These are phyloP conservation scores for Kodamaea fungicola DNA, from an alignment of 1,139 yeast species.

Conservation along the genomic window DNA sequence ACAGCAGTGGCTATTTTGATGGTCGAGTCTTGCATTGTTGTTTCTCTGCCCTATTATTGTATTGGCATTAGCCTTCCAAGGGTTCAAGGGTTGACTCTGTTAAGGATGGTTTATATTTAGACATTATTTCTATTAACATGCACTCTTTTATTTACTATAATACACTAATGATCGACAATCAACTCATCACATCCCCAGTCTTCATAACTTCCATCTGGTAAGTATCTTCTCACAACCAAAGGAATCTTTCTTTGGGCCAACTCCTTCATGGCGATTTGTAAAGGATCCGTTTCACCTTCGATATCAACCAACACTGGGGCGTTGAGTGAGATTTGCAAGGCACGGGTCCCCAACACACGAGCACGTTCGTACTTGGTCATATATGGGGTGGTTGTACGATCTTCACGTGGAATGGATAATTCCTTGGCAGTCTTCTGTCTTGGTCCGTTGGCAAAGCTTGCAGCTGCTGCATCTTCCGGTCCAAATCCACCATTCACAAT, in stretches of 20 bases:
- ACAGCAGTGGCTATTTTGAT: too few relatives aligned
- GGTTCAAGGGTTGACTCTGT: too few relatives aligned
- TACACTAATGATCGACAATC: conserved; percentile 68
- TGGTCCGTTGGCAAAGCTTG: conserved; percentile 30
- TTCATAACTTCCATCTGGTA: conserved; percentile 95
- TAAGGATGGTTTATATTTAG: too few relatives aligned
- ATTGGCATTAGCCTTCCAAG: too few relatives aligned
- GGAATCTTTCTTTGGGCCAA: conserved; percentile 93
- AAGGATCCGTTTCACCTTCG: conserved; percentile 99
- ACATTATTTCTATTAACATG: too few relatives aligned
- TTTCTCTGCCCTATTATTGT: too few relatives aligned
- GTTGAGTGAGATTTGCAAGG: conserved; percentile 92
- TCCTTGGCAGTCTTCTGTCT: conserved; percentile 67
- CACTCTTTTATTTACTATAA: too few relatives aligned
- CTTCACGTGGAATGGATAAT: conserved; percentile 83
- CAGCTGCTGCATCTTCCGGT: conserved; percentile 43
- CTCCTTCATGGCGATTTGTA: conserved; percentile 97
- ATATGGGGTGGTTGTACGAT: conserved; percentile 93
- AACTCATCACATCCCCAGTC: conserved; percentile 99
- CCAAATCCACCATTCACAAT: conserved; percentile 68
- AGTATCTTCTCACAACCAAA: conserved; percentile 87
- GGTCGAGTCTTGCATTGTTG: too few relatives aligned
- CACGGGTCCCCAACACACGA: conserved; percentile 92
- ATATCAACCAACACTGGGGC: conserved; percentile 97
- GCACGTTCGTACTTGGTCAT: conserved; percentile 99